A percentile compares a stretch with the other conserved stretches of the same genome.
phyloP scores from a whole-genome alignment of 352 stramenopile genomes.

The Phytopythium chamaehyphon region DNA sequence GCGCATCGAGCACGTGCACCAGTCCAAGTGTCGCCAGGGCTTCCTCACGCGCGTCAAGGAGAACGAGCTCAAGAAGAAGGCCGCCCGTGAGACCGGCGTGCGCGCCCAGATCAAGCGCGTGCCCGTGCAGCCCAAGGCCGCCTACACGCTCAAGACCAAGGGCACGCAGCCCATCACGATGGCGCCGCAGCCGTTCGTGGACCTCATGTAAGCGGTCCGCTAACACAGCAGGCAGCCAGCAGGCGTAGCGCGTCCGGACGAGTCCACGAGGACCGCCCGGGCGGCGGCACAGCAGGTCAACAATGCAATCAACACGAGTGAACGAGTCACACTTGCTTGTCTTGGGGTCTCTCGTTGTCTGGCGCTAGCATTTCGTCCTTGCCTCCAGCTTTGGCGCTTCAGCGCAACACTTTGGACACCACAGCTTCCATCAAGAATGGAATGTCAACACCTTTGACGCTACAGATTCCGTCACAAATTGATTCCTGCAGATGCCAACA shows the following conservation, averaged over 20 bases:
- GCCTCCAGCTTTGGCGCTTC: too few relatives aligned
- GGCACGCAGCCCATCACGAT: conserved; percentile 93
- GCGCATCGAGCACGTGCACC: conserved; percentile 98
- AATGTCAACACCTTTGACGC: not conserved
- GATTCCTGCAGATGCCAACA: too few relatives aligned
- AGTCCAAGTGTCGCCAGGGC: conserved; percentile 98
- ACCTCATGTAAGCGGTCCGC: conserved; percentile 92
- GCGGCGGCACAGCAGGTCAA: conserved; percentile 1
- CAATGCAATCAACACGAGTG: conserved; percentile 7
- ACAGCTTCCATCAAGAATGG: too few relatives aligned
- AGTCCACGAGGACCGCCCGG: too few relatives aligned
- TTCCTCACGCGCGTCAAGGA: conserved; percentile 97
- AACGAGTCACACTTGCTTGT: conserved; percentile 7
- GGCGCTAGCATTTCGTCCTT: too few relatives aligned
- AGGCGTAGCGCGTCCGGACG: too few relatives aligned
- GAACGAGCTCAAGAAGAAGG: conserved; percentile 98
- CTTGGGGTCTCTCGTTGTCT: not conserved
- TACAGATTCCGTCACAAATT: not conserved
- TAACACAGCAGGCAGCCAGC: too few relatives aligned
- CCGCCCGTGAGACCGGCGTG: conserved; percentile 88
- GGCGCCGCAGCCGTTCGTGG: conserved; percentile 97
- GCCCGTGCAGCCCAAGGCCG: conserved; percentile 93
- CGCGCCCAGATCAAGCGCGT: conserved; percentile 94
- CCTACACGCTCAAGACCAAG: conserved; percentile 93
- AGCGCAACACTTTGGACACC: too few relatives aligned